Percentiles rank a stretch among this genome's conserved stretches.
Conservation (phyloP, 2,329 filamentous ascomycete species). For the Neonectria faginata region DNA sequence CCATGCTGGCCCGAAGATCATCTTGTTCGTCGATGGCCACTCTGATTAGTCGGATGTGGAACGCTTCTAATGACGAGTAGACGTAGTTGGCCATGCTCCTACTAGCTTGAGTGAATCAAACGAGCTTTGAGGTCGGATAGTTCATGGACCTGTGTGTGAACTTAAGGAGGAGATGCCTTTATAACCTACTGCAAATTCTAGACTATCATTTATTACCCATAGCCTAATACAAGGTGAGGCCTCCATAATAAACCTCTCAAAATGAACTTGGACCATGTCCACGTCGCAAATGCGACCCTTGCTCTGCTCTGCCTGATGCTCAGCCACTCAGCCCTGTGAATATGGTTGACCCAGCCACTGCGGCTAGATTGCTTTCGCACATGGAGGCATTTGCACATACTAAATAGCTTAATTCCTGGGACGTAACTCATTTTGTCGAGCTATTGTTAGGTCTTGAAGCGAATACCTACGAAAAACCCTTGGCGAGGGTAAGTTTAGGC, state of each 20-base stretch:
- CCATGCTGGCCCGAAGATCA: conserved; percentile 24
- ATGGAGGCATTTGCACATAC: no score
- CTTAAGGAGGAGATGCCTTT: not conserved
- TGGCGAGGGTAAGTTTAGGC: not conserved
- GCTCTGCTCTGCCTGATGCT: not conserved
- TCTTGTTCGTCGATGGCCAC: not conserved
- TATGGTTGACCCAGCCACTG: not conserved
- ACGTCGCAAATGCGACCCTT: not conserved
- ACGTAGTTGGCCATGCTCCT: conserved; percentile 12
- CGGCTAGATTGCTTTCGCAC: no score
- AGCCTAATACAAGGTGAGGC: no score
- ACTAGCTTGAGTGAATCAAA: not conserved
- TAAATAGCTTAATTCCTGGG: not conserved
- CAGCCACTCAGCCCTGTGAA: not conserved
- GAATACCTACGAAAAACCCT: not conserved
- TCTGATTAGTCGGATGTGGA: conserved; percentile 33
- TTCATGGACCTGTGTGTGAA: not conserved
- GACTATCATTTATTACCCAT: no score
- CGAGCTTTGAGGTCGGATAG: not conserved
- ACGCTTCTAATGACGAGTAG: conserved; percentile 21
- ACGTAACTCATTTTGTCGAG: no score
- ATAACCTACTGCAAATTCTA: no score
- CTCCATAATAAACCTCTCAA: not conserved
- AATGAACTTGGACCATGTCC: not conserved
- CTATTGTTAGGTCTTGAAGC: not conserved